These are phyloP conservation scores for Quercus robur DNA, from an alignment of 306 rosid genomes.

Conservation along the genomic window DNA sequence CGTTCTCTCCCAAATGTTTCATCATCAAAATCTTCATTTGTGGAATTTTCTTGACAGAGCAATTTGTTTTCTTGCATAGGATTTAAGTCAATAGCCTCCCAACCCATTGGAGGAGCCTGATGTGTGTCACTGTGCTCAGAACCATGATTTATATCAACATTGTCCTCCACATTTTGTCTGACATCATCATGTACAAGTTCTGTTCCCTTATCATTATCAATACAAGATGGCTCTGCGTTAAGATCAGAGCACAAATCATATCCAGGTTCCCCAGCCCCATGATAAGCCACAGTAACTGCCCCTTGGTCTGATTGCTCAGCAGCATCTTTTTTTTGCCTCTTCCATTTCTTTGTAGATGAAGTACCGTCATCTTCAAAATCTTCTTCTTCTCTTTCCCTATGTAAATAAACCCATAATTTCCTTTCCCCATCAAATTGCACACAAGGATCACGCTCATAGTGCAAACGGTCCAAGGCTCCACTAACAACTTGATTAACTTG, in stretches of 20 bases:
- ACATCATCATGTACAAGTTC: constrained; percentile 51
- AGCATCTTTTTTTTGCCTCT: constrained; percentile 91
- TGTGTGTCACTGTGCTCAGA: constrained; percentile 54
- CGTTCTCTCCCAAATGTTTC: constrained; percentile 76
- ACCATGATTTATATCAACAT: constrained; percentile 44
- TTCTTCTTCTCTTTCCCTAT: constrained; percentile 98
- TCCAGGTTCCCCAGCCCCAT: constrained; percentile 62
- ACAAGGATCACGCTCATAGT: constrained; percentile 99
- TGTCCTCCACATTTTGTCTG: constrained; percentile 48
- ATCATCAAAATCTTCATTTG: constrained; percentile 87
- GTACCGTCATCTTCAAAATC: constrained; percentile 99
- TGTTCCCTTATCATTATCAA: constrained; percentile 62
- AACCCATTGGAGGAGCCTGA: constrained; percentile 49
- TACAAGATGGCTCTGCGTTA: constrained; percentile 67
- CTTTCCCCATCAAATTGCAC: constrained; percentile 97
- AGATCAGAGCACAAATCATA: constrained; percentile 85
- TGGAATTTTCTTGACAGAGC: constrained; percentile 91
- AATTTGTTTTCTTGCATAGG: constrained; percentile 48
- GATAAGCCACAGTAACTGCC: constrained; percentile 67
- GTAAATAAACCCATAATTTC: constrained; percentile 96
- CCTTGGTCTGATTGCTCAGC: constrained; percentile 82
- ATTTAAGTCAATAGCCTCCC: constrained; percentile 62
- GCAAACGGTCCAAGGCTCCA: constrained; percentile 98
- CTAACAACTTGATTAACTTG: constrained; percentile 98
- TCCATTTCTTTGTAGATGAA: constrained; percentile 99